Percentiles rank a stretch among this genome's conserved stretches.
Evolutionary conservation across 495 filamentous ascomycete species (phyloP).

Genomic region (Xylaria cubensis): DNA sequence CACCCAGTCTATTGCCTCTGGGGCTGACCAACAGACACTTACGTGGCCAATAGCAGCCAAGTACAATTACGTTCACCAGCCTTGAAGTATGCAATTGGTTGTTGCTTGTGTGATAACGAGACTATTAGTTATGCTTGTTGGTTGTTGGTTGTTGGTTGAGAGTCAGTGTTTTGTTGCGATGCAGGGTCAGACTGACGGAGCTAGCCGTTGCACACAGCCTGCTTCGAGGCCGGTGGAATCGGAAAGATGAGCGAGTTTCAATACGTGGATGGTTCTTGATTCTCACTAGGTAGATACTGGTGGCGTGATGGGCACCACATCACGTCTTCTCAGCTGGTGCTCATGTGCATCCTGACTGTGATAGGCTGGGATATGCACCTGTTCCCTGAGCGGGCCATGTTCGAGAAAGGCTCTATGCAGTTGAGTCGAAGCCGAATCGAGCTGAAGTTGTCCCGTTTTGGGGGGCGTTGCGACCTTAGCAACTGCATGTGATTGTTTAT

Average conservation of each 20-base stretch:
- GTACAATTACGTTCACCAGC: not conserved
- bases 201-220: not conserved
- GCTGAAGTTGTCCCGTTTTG: not conserved
- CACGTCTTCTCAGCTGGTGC: conserved; percentile 4
- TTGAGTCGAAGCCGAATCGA: not conserved
- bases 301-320: conserved; percentile 2
- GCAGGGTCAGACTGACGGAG: not conserved
- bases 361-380: not conserved
- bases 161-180: not conserved
- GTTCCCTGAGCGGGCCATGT: not conserved
- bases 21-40: not conserved
- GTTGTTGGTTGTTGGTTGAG: not conserved
- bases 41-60: not conserved
- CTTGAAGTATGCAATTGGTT: not conserved
- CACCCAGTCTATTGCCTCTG: not conserved
- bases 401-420: not conserved
- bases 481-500: conserved; percentile 2
- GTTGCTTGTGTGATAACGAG: not conserved
- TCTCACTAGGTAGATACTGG: not conserved
- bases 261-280: not conserved
- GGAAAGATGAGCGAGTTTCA: not conserved
- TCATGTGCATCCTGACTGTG: not conserved
- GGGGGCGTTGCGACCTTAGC: not conserved
- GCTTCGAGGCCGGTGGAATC: not conserved
- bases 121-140: not conserved